Evolutionary conservation across 306 rosid genomes (phyloP).

Genomic region (Sicyos baderoa): DNA sequence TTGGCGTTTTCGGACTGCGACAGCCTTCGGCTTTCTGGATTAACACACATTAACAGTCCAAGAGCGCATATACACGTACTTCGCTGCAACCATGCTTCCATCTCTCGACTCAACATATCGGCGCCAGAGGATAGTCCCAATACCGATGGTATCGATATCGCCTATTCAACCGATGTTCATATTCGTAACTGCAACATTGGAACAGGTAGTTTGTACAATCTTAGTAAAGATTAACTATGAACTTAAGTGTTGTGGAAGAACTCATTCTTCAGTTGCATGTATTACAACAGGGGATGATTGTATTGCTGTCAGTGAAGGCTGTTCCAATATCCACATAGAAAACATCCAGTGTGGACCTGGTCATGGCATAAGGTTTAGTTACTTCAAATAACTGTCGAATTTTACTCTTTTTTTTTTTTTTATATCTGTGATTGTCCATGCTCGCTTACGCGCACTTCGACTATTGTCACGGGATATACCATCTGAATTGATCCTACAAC

Average conservation of each 20-base stretch:
- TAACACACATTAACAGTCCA: conserved; percentile 16
- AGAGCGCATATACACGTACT: conserved; percentile 6
- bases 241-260: background rate
- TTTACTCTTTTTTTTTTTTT: background rate
- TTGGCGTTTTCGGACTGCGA: background rate
- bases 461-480: too few relatives aligned
- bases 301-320: conserved; percentile 20
- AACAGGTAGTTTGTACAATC: conserved; percentile 16
- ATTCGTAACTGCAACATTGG: conserved; percentile 8
- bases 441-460: too few relatives aligned
- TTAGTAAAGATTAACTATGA: background rate
- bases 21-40: background rate
- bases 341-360: conserved; percentile 39
- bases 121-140: conserved; percentile 27
- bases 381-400: background rate
- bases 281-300: conserved; percentile 25
- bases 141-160: conserved; percentile 23
- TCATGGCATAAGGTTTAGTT: conserved; percentile 49
- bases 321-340: conserved; percentile 17
- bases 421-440: too few relatives aligned
- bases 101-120: background rate
- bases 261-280: background rate
- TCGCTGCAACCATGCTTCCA: conserved; percentile 11
- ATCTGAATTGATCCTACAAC: too few relatives aligned
- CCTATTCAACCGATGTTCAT: background rate